phyloP scores from a whole-genome alignment of 148 eudicot species.

The Hydrangea macrophylla region DNA sequence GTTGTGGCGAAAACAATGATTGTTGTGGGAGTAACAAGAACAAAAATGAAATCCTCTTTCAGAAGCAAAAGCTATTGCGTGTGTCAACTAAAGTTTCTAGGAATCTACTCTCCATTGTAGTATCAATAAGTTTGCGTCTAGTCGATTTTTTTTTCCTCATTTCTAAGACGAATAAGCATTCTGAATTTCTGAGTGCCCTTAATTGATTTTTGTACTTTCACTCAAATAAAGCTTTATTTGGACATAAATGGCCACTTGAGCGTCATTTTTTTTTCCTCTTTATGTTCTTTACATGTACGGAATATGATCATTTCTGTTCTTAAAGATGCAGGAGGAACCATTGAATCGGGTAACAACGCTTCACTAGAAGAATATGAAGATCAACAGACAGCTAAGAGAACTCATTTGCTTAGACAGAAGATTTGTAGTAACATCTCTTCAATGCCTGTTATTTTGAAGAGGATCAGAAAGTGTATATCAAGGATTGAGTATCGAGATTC shows the following conservation, averaged over 20 bases:
- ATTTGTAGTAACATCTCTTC: constrained; percentile 56
- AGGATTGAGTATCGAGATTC: constrained; percentile 15
- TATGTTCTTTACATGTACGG: neutral
- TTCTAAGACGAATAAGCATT: neutral
- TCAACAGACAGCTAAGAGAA: constrained; percentile 32
- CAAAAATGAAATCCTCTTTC: neutral
- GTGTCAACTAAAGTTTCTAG: neutral
- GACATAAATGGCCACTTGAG: neutral
- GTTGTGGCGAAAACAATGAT: neutral
- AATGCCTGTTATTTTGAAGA: constrained; percentile 57
- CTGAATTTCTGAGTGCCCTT: no score
- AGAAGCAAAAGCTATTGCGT: neutral
- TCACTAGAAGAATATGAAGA: constrained; percentile 24
- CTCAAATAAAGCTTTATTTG: neutral
- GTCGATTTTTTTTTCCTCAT: neutral
- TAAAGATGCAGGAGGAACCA: constrained; percentile 28
- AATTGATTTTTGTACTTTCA: neutral
- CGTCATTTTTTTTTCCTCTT: neutral
- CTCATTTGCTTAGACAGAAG: constrained; percentile 58
- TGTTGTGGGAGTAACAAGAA: neutral
- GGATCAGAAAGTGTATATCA: constrained; percentile 61
- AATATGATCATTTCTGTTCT: neutral
- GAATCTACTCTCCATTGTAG: neutral
- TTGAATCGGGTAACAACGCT: constrained; percentile 21
- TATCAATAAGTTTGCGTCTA: neutral